A percentile compares a stretch with the other conserved stretches of the same genome.
phyloP scores from a whole-genome alignment of 345 rosid genomes.

The Camelina hispida region DNA sequence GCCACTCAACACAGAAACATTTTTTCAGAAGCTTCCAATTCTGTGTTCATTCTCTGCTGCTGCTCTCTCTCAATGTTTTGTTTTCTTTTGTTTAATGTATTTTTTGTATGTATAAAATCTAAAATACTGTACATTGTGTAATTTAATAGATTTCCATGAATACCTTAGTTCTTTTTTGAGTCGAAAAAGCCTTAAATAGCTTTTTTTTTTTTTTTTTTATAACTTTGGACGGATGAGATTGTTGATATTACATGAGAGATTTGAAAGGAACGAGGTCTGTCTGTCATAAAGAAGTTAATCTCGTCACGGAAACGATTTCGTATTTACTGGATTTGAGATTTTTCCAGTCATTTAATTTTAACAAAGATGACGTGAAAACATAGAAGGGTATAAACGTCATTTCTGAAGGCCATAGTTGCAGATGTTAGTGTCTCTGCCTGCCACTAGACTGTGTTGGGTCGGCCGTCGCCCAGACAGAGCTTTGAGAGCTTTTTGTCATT shows the following conservation, averaged over 20 bases:
- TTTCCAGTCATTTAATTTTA: background rate
- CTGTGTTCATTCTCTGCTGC: slow-evolving; percentile 32
- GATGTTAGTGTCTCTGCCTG: slow-evolving; percentile 44
- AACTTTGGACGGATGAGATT: background rate
- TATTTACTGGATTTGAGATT: background rate
- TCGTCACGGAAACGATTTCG: slow-evolving; percentile 29
- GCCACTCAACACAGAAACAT: slow-evolving; percentile 30
- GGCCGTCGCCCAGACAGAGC: slow-evolving; percentile 45
- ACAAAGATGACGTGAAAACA: background rate
- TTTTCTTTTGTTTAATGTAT: background rate
- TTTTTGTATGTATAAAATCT: background rate
- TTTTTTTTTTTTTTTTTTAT: too few species aligned
- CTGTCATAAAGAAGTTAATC: slow-evolving; percentile 32
- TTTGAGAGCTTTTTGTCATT: slow-evolving; percentile 39
- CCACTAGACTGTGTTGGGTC: slow-evolving; percentile 47
- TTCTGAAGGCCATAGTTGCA: slow-evolving; percentile 24
- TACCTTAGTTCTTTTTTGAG: background rate
- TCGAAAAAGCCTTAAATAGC: background rate
- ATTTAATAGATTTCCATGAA: background rate
- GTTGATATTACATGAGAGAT: background rate
- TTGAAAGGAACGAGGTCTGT: slow-evolving; percentile 30
- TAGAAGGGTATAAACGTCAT: slow-evolving; percentile 37
- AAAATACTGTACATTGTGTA: background rate
- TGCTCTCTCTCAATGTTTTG: background rate
- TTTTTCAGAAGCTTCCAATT: slow-evolving; percentile 41